Conservation (phyloP, 1,284 basidiomycete species). For the Stereum hirsutum region DNA sequence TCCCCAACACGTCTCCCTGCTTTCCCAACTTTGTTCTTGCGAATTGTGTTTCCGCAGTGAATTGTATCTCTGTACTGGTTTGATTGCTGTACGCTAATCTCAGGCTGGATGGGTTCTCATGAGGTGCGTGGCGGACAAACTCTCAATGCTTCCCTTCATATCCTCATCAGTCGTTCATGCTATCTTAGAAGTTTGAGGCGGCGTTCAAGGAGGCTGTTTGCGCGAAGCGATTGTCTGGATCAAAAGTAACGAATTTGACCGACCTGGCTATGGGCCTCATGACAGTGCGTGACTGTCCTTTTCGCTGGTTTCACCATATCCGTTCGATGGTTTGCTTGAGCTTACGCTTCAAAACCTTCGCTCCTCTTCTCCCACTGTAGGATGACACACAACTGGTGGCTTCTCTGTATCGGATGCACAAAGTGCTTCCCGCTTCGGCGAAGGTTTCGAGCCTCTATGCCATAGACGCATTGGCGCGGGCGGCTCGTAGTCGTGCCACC, state of each 20-base stretch:
- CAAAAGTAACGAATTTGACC: constrained; percentile 71
- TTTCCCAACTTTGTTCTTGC: too few relatives aligned
- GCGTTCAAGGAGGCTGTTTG: constrained; percentile 72
- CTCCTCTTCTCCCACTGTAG: constrained; percentile 26
- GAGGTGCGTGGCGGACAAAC: too few relatives aligned
- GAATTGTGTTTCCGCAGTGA: too few relatives aligned
- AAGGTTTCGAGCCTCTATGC: constrained; percentile 85
- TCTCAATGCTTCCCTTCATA: too few relatives aligned
- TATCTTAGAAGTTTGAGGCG: constrained; percentile 45
- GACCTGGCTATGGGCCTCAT: constrained; percentile 67
- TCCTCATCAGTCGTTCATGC: too few relatives aligned
- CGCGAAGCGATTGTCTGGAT: constrained; percentile 75
- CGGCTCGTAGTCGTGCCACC: constrained; percentile 58
- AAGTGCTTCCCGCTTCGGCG: constrained; percentile 49
- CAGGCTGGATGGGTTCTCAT: too few relatives aligned
- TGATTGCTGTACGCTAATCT: too few relatives aligned
- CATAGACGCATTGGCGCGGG: constrained; percentile 83
- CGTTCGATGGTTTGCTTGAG: constrained; percentile 5
- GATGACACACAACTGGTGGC: constrained; percentile 81
- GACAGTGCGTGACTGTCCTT: constrained; percentile 34
- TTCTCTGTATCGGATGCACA: constrained; percentile 78
- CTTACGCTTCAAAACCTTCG: not conserved
- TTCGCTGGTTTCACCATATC: not conserved
- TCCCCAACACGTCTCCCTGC: too few relatives aligned
- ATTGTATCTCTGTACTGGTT: too few relatives aligned